Conservation (phyloP, 305 asterid species). For the Fraxinus velutina region DNA sequence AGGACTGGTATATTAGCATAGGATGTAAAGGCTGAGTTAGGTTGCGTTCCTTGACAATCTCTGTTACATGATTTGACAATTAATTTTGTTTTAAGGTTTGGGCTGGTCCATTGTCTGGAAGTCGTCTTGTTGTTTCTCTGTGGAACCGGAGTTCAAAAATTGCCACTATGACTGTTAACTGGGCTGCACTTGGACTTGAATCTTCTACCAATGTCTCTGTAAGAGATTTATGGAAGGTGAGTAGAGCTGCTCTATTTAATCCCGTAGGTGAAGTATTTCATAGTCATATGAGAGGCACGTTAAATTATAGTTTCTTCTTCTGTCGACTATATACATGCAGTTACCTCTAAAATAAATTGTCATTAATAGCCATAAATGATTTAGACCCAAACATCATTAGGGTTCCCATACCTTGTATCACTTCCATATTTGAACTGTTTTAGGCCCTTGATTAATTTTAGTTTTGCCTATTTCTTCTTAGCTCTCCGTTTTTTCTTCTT, state of each 20-base stretch:
- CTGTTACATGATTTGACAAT: not conserved
- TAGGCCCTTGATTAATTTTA: not conserved
- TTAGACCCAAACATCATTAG: not conserved
- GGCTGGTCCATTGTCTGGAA: conserved; percentile 87
- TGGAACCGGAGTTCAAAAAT: conserved; percentile 73
- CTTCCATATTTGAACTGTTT: not conserved
- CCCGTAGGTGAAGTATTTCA: not conserved
- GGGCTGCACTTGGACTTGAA: conserved; percentile 71
- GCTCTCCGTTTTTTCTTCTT: not conserved
- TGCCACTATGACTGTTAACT: conserved; percentile 50
- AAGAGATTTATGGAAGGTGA: conserved; percentile 84
- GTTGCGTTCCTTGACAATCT: not conserved
- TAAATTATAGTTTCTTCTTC: not conserved
- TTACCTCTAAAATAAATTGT: not conserved
- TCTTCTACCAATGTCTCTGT: conserved; percentile 63
- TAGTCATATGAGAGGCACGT: not conserved
- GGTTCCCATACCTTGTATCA: not conserved
- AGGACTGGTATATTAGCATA: not conserved
- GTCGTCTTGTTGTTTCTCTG: conserved; percentile 63
- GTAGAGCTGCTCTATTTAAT: not conserved
- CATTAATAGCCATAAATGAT: not conserved
- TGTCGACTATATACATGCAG: not conserved
- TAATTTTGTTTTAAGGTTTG: conserved; percentile 51
- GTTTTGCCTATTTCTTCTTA: not conserved
- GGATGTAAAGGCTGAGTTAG: not conserved